Evolutionary conservation across 257 asterid genomes (phyloP).

Genomic region (Solanum paucissectum): DNA sequence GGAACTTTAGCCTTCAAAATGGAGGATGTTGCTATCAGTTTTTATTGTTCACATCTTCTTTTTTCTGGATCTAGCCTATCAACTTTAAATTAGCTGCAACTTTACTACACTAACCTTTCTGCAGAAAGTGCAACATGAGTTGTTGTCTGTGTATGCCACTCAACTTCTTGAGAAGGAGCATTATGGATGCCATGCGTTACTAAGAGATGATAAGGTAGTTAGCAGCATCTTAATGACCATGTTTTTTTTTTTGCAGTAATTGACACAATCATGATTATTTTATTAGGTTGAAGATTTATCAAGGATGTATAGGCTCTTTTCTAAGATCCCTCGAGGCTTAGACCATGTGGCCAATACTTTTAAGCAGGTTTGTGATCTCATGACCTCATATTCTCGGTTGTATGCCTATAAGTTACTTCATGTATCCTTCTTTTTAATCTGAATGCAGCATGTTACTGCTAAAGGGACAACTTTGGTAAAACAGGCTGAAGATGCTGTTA

Average conservation of each 20-base stretch:
- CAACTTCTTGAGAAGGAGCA: conserved; percentile 97
- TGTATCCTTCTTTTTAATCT: not conserved
- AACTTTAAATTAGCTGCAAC: not conserved
- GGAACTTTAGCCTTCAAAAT: not conserved
- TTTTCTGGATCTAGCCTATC: not conserved
- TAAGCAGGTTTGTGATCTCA: conserved; percentile 62
- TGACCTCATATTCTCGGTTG: not conserved
- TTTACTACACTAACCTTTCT: not conserved
- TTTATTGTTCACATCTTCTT: not conserved
- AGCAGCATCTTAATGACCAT: not conserved
- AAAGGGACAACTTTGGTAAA: conserved; percentile 92
- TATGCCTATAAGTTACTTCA: not conserved
- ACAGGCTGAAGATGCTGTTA: conserved; percentile 99
- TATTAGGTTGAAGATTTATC: conserved; percentile 80
- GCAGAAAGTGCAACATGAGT: conserved; percentile 84
- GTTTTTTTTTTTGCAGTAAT: not conserved
- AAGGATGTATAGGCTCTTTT: conserved; percentile 96
- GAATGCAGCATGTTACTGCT: conserved; percentile 76
- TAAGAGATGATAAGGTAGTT: conserved; percentile 89
- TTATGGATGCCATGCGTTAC: conserved; percentile 92
- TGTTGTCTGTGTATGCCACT: conserved; percentile 81
- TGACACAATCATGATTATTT: conserved; percentile 5
- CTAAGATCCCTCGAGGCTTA: conserved; percentile 70
- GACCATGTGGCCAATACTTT: conserved; percentile 72
- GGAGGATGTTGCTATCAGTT: not conserved